Base-by-base conservation (phyloP, 345 rosid genomes). In the Reutealis trisperma region DNA sequence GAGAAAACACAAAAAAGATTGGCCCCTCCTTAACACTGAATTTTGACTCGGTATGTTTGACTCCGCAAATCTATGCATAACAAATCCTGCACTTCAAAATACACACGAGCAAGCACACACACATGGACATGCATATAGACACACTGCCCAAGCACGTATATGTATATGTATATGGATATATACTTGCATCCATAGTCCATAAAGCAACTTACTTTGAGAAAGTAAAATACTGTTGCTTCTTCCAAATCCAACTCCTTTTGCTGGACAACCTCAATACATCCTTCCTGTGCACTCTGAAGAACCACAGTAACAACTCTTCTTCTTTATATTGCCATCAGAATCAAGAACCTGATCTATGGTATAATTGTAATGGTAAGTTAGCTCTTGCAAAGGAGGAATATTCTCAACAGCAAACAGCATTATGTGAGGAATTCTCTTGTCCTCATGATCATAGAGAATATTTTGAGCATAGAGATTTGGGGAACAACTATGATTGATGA, bases 401-500 rank as follows among this genome's bases (percentile, higher is more conserved):
- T 93, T 92, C 78, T 92, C 98, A 18, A 80, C 82, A 1, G 98
- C 94, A 75, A 96, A 93, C 71, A 93, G 78, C 97, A 96, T 93
- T 74, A 96, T 86, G 75, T 91, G 99, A 72, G 97, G 97, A 70
- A 92, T 85, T 78, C 94, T 90, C 78, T 74, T 81, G 84, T 90
- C 94, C 14, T 81, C 89, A 0, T 90, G 97, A 76, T 93, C 99
- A 75, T 85, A 92, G 70, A 96, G 88, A 42, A 96, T 93, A 70
- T 91, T 85, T 69, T 93, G 99, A 3, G 99, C 98, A 64, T 96
- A 93, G 49, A 93, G 86, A 81, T 93, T 96, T 1, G 98, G 99
- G 1, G 98, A 91, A 82, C 97, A 96, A 66, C 98, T 89, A 70
- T 96, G 97, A 87, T 96, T 96, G 67, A 96, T 84, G 67, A 96